Conservation (phyloP, 2,329 filamentous ascomycete genomes). For the Leptographium lundbergii region DNA sequence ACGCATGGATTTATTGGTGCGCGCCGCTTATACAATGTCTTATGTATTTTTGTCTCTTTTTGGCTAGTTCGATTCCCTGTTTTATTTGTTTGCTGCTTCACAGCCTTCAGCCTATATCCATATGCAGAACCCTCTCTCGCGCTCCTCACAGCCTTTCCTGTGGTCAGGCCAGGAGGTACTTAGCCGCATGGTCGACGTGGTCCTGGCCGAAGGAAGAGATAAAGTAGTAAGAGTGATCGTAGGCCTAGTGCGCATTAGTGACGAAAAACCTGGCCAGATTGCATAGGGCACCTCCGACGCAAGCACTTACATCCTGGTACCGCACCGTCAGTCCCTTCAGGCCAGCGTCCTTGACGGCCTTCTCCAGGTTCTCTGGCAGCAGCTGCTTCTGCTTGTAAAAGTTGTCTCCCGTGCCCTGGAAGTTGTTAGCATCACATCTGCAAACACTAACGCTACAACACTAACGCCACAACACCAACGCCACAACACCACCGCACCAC, state of each 20-base stretch:
- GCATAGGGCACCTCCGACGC: not conserved
- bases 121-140: not conserved
- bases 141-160: not conserved
- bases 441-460: too few species aligned
- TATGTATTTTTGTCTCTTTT: not conserved
- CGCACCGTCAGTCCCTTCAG: constrained; percentile 62
- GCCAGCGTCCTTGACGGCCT: constrained; percentile 64
- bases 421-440: not conserved
- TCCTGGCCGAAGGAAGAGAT: constrained; percentile 84
- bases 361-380: constrained; percentile 82
- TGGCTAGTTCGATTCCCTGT: not conserved
- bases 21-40: not conserved
- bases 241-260: constrained; percentile 40
- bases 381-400: constrained; percentile 94
- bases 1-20: not conserved
- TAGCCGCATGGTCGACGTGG: constrained; percentile 84
- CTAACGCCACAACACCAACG: too few species aligned
- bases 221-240: constrained; percentile 97
- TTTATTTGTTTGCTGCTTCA: not conserved
- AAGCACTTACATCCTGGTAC: constrained; percentile 55
- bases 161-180: constrained; percentile 42
- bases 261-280: not conserved
- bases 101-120: not conserved
- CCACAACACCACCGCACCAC: too few species aligned
- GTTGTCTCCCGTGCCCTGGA: constrained; percentile 77